Percentiles rank a stretch among this genome's conserved stretches.
Evolutionary conservation across 768 basidiomycete species (phyloP).

Genomic region (Pleurotus djamor): DNA sequence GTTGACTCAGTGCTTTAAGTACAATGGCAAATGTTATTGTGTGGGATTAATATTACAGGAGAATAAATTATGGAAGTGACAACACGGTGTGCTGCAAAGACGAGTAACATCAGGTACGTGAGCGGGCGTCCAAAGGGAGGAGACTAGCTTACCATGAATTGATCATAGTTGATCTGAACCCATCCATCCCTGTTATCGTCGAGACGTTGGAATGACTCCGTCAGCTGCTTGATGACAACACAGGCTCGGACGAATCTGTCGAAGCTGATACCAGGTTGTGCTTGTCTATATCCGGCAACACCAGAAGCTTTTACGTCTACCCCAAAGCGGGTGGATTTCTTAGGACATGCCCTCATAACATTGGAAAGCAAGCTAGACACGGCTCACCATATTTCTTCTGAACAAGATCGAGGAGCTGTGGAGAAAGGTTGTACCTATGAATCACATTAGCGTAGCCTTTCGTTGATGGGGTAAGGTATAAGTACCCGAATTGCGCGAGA

Average conservation of each 20-base stretch:
- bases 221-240: constrained; percentile 75
- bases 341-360: constrained; percentile 9
- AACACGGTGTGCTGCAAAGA: not conserved
- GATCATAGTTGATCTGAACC: constrained; percentile 77
- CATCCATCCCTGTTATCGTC: constrained; percentile 75
- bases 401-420: constrained; percentile 60
- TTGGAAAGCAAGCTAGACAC: not conserved
- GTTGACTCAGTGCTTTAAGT: too few relatives aligned
- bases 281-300: constrained; percentile 21
- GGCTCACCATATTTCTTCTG: constrained; percentile 77
- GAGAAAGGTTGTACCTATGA: constrained; percentile 62
- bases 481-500: constrained; percentile 68
- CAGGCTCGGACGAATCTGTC: constrained; percentile 87
- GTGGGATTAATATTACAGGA: not conserved
- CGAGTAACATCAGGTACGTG: too few relatives aligned
- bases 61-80: constrained; percentile 2
- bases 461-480: too few relatives aligned
- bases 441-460: not conserved
- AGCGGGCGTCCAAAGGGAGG: too few relatives aligned
- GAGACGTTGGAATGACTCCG: constrained; percentile 79
- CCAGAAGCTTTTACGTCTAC: constrained; percentile 59
- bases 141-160: constrained; percentile 55
- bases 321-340: constrained; percentile 32
- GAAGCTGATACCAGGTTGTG: constrained; percentile 72
- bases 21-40: too few relatives aligned